Base-by-base conservation (phyloP, 805 yeast genomes). In the Blastobotrys terrestris region DNA sequence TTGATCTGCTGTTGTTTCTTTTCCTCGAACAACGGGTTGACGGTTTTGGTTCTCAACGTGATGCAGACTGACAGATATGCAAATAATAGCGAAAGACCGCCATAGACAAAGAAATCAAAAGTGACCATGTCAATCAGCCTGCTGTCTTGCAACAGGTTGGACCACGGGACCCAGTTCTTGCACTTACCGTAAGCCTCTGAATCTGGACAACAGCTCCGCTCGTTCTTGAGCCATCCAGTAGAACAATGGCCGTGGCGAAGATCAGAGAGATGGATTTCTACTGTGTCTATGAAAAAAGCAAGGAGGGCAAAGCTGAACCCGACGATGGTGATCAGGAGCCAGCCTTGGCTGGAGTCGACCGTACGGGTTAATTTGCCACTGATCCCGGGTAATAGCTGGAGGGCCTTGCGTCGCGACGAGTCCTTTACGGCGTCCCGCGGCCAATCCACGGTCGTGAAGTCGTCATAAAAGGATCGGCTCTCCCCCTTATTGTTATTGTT, bases 381-480 rank as follows among this genome's bases (percentile, higher is more conserved):
- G 11, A 69, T 15, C 2, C 76, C 76, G 2, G 59, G 62, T 19
- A 64, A 55, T 31, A 70, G 62, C 49, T 71, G 63, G 44, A 79
- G 59, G 46, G 65, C 64, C 55, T 67, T 75, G 55, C 71, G 67
- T 41, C 78, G 65, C 42, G 63, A 66, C 39, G 78, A 73, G 49
- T 76, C 76, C 51, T 67, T 66, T 31, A 78, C 66, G 39, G 72
- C 71, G 31, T 79, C 81, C 31, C 72, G 71, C 2, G 77, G 75
- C 84, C 84, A 80, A 64, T 80, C 85, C 15, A 79, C 77, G 16
- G 83, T 78, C 19, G 85, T 79, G 64, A 79, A 80, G 63, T 80
- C 83, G 60, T 80, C 81, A 61, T 80, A 80, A 67, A 69, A 77
- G 56, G 69, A 71, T 21, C 76, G 47, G 19, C 55, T 35, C 40